Conservation (phyloP, 2,329 filamentous ascomycete genomes). For the Epichloe typhina region DNA sequence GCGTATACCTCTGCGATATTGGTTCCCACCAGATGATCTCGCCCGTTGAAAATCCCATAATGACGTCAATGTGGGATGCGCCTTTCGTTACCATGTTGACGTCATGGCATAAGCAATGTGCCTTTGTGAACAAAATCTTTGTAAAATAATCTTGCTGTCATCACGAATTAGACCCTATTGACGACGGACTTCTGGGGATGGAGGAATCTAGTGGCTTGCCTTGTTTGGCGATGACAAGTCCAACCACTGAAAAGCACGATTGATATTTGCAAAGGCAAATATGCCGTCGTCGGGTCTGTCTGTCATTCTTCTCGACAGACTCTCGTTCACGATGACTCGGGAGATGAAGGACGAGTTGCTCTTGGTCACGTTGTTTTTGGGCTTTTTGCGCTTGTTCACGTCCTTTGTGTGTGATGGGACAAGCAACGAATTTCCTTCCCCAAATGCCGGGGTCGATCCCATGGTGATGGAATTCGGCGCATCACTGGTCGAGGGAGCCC, state of each 20-base stretch:
- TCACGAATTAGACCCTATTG: constrained; percentile 12
- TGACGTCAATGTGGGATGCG: constrained; percentile 68
- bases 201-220: constrained; percentile 23
- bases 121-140: constrained; percentile 94
- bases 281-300: constrained; percentile 69
- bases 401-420: constrained; percentile 52
- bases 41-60: constrained; percentile 91
- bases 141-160: constrained; percentile 72
- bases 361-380: constrained; percentile 96
- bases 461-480: constrained; percentile 26
- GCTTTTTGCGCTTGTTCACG: constrained; percentile 71
- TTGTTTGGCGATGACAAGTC: constrained; percentile 69
- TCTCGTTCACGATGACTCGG: constrained; percentile 84
- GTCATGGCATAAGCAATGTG: constrained; percentile 89
- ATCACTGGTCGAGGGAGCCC: constrained; percentile 40
- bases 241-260: constrained; percentile 90
- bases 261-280: constrained; percentile 91
- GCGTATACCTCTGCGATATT: constrained; percentile 86
- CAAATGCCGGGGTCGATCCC: constrained; percentile 56
- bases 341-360: constrained; percentile 98
- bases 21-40: constrained; percentile 99
- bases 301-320: constrained; percentile 60
- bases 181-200: neutral
- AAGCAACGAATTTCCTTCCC: constrained; percentile 71
- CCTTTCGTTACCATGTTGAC: constrained; percentile 76